Base-by-base conservation (phyloP, 163 green algal genomes). In the Prototheca cutis region DNA sequence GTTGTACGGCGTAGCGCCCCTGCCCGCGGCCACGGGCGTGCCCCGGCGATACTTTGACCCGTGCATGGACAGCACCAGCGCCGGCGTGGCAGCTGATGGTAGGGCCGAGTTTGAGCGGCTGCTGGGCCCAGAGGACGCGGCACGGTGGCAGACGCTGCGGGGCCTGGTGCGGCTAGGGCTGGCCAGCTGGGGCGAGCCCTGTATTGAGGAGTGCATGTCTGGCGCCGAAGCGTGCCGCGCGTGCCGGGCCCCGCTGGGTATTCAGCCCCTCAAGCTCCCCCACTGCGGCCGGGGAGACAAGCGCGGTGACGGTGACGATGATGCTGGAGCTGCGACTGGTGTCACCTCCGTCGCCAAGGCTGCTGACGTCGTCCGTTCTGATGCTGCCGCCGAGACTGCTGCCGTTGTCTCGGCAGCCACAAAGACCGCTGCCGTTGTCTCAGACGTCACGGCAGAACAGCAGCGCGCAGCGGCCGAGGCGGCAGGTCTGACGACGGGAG, bases 1-100 rank as follows among this genome's bases (percentile, higher is more conserved):
- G 23, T 13, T 65, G n/a, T 65, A 54, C 33, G 59, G 59, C 42
- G n/a, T 58, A 7, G 59, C 8, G 17, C 49, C 24, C 4, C 30
- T 6, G 34, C 7, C 24, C 18, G 3, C 39, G 24, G 4, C 32
- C 5, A 4, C 39, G 55, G 45, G 45, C 6, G 25, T 58, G 34
- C 59, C 42, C 27, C 23, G 27, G 27, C 13, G 3, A 4, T 65
- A 56, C 47, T 48, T 48, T 10, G 59, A 65, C 28, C 24, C n/a
- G 13, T 65, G 59, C 51, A 21, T 31, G 18, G 21, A 17, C 30
- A n/a, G 27, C 30, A n/a, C 30, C 40, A 25, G 53, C 39, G 55
- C 4, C n/a, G 15, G 55, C 19, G 39, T 6, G 53, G 25, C 39
- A 29, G 39, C 39, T 18, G 8, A 13, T 62, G 24, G 39, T 19